Evolutionary conservation across 306 rosid genomes (phyloP), one percentile per base, ranked within the genome.

Genomic region (Cyclanthera cordifolia): DNA sequence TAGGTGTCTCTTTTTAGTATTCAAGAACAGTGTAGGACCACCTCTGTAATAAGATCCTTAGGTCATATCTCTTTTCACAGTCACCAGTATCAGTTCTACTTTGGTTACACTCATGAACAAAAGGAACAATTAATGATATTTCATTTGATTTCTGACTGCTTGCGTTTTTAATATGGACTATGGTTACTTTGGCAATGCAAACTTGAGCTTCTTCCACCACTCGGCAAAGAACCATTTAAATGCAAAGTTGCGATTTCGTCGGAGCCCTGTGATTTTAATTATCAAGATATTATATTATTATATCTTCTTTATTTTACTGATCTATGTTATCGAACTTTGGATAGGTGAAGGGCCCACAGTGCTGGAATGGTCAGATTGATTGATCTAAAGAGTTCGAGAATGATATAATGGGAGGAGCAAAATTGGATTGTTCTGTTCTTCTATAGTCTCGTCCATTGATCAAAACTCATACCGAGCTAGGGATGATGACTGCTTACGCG

Each of bases 381-480:
- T 8, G 47, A 34, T 57, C 45, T 15, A 30, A 59, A n/a, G 67
- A 16, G 45, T 32, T 58, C 24, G 14, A 19, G 66, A 16, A 25
- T 30, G 45, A 30, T 58, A 32, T 30, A 23, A n/a, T 17, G 16
- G 46, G 46, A 59, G 25, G 16, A 59, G 20, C 45, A 51, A 51
- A 19, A 51, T 19, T 8, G 8, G 25, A 7, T 50, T 21, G 11
- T 16, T 49, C 11, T 8, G 53, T 3, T 28, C 12, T 6, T 2
- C 21, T 8, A 8, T 32, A 4, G 34, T 60, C 10, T 37, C 67
- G 4, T 34, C 34, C 48, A 48, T 4, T 0, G 5, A 34, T 60
- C 28, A 5, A n/a, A 30, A n/a, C n/a, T n/a, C n/a, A n/a, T 4
- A 89, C 95, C 7, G 95, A 89, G 57, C 92, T 91, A 19, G 92